Evolutionary conservation across 2,329 filamentous ascomycete species (phyloP).

Genomic region (Byssothecium circinans): DNA sequence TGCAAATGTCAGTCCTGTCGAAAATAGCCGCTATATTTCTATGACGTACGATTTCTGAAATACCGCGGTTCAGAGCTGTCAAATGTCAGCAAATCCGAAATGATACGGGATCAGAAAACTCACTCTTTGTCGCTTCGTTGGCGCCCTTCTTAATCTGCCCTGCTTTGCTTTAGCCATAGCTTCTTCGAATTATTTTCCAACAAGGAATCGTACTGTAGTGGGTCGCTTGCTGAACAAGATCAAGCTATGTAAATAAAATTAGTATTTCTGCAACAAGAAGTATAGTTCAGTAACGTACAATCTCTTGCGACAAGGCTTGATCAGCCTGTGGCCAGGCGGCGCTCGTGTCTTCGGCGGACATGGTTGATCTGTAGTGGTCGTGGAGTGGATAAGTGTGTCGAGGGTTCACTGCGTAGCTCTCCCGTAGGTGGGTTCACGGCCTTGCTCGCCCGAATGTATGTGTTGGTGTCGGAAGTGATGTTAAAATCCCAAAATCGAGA

Average conservation of each 20-base stretch:
- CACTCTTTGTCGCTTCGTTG: slow-evolving; percentile 52
- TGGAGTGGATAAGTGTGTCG: neutral
- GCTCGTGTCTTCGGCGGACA: slow-evolving; percentile 31
- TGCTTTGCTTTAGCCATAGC: too few relatives aligned
- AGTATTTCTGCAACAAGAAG: too few relatives aligned
- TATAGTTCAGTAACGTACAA: neutral
- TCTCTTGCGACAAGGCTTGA: slow-evolving; percentile 53
- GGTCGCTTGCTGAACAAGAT: slow-evolving; percentile 37
- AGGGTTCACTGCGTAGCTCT: slow-evolving; percentile 42
- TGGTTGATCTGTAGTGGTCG: neutral
- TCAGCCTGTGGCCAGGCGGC: slow-evolving; percentile 44
- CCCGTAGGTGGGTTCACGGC: slow-evolving; percentile 40
- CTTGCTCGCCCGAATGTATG: slow-evolving; percentile 33
- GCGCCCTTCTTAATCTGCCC: slow-evolving; percentile 29
- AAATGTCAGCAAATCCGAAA: too few relatives aligned
- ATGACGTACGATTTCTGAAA: slow-evolving; percentile 87
- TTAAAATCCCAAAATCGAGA: slow-evolving; percentile 9
- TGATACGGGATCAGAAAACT: too few relatives aligned
- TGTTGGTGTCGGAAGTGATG: slow-evolving; percentile 4
- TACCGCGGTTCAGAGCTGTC: slow-evolving; percentile 85
- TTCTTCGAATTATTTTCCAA: too few relatives aligned
- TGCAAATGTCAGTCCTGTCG: too few relatives aligned
- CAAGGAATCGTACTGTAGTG: too few relatives aligned
- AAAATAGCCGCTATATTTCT: too few relatives aligned
- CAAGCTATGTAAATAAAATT: slow-evolving; percentile 25